These are phyloP conservation scores for Cutaneotrichosporon curvatum DNA, from an alignment of 1,284 basidiomycete genomes.

Conservation along the genomic window DNA sequence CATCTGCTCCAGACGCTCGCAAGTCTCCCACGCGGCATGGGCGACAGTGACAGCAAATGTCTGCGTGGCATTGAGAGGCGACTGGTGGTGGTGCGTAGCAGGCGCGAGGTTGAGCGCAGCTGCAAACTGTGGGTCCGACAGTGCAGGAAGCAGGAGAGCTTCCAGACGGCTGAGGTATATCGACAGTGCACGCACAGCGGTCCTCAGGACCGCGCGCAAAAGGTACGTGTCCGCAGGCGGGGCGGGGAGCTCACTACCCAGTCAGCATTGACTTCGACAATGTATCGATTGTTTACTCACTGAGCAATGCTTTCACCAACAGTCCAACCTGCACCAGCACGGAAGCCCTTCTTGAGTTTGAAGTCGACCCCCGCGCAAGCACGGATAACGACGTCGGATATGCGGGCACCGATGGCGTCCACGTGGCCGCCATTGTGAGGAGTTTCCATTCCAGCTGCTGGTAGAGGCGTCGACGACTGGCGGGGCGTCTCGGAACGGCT, in stretches of 20 bases:
- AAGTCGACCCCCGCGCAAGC: constrained; percentile 41
- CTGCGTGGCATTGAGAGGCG: constrained; percentile 44
- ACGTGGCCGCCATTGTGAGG: constrained; percentile 34
- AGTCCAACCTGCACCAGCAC: constrained; percentile 40
- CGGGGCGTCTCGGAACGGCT: constrained; percentile 13
- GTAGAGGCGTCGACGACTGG: neutral
- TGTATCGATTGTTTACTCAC: constrained; percentile 26
- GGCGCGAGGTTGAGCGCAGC: constrained; percentile 33
- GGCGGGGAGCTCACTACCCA: constrained; percentile 34
- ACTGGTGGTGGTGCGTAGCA: constrained; percentile 10
- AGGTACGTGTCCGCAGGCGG: constrained; percentile 44
- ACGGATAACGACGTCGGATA: constrained; percentile 46
- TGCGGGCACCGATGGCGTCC: constrained; percentile 43
- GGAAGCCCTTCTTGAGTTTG: constrained; percentile 43
- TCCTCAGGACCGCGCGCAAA: constrained; percentile 44
- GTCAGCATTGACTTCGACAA: constrained; percentile 8
- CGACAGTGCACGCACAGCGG: constrained; percentile 39
- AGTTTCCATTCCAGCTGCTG: constrained; percentile 7
- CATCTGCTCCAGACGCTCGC: constrained; percentile 44
- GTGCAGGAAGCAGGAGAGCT: constrained; percentile 42
- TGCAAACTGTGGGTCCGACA: constrained; percentile 41
- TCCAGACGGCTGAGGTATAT: constrained; percentile 46
- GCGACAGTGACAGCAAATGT: constrained; percentile 43
- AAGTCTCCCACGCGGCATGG: constrained; percentile 47
- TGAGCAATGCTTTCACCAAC: constrained; percentile 41